Evolutionary conservation across 192 early-diverging fungal species (phyloP).

Genomic region (Backusella tarrabulga): DNA sequence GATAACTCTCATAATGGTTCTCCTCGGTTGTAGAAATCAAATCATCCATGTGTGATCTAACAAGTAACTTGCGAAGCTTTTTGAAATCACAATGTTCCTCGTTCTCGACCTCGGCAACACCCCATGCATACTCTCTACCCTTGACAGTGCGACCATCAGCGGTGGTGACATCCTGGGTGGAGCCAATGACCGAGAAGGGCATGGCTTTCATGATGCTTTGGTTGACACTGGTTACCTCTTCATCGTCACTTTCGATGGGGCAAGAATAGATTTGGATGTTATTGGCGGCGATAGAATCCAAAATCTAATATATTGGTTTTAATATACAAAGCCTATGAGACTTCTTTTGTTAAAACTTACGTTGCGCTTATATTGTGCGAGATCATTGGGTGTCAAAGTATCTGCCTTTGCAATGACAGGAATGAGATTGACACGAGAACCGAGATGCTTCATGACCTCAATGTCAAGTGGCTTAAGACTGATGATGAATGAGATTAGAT

Average conservation of each 20-base stretch:
- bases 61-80: conserved; percentile 83
- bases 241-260: conserved; percentile 78
- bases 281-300: conserved; percentile 77
- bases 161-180: conserved; percentile 77
- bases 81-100: conserved; percentile 95
- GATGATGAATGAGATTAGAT: conserved; percentile 12
- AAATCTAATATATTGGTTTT: conserved; percentile 40
- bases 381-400: conserved; percentile 81
- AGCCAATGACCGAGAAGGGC: conserved; percentile 95
- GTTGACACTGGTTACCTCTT: conserved; percentile 71
- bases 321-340: conserved; percentile 14
- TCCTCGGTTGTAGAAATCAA: conserved; percentile 92
- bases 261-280: conserved; percentile 82
- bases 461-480: conserved; percentile 81
- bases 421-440: conserved; percentile 88
- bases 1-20: conserved; percentile 91
- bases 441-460: conserved; percentile 92
- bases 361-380: conserved; percentile 80
- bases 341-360: conserved; percentile 28
- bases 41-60: conserved; percentile 95
- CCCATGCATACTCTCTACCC: conserved; percentile 91
- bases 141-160: conserved; percentile 84
- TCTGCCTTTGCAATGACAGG: conserved; percentile 93
- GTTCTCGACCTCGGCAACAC: conserved; percentile 94
- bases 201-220: conserved; percentile 85